Base-by-base conservation (phyloP, 176 grass and related monocot species). In the Urochloa ruziziensis region DNA sequence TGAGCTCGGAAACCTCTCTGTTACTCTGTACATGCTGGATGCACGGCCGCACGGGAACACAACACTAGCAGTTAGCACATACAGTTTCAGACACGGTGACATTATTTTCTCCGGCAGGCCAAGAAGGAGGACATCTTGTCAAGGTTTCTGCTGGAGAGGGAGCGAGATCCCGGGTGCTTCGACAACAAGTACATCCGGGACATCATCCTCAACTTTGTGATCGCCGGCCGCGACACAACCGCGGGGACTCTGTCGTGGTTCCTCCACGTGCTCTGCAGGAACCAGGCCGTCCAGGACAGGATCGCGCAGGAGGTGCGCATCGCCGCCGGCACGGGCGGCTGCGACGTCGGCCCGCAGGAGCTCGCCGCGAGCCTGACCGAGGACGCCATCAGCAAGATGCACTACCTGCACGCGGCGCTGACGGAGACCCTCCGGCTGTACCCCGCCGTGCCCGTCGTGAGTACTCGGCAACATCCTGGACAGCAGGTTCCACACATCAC, bases 51-150 rank as follows among this genome's bases (percentile, higher is more conserved):
- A n/a, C n/a, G n/a, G n/a, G n/a, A n/a, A n/a, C n/a, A n/a, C n/a
- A n/a, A n/a, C n/a, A n/a, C n/a, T n/a, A n/a, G n/a, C n/a, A n/a
- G n/a, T n/a, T n/a, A n/a, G n/a, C n/a, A n/a, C n/a, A n/a, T n/a
- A n/a, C 5, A 16, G 15, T 30, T 17, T 30, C 83, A 44, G 46
- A 49, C 37, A 42, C 30, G 3, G 19, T 82, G 48, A 82, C 9
- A n/a, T 80, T n/a, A n/a, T 71, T 37, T 28, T 48, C 67, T 39
- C 14, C 85, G 35, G 30, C 61, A 91, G 86, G 32, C 80, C 46
- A 85, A 85, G 61, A 93, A 91, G 46, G 89, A 89, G 86, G 94
- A 93, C 59, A 93, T 97, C 4, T n/a, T 97, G 49, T 97, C 91
- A 0, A 87, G 91, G 24, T 97, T 97, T 72, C 68, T 97, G 7